These are phyloP conservation scores for Fusarium napiforme DNA, from an alignment of 2,329 filamentous ascomycete species.

Conservation along the genomic window DNA sequence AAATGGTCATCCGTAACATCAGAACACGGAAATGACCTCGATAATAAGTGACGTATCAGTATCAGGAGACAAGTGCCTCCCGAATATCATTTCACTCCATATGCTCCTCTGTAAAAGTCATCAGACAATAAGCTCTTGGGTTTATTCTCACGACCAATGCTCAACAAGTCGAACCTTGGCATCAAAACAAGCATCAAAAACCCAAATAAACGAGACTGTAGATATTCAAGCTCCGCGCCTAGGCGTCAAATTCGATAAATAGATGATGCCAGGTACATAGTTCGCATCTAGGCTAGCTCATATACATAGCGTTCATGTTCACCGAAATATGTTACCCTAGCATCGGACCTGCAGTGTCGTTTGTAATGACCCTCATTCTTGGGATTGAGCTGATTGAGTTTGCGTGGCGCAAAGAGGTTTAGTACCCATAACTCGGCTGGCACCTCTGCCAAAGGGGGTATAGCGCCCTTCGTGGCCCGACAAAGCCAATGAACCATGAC, in stretches of 20 bases:
- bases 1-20: background rate
- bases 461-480: background rate
- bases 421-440: background rate
- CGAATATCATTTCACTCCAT: background rate
- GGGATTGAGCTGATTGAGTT: background rate
- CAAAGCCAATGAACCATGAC: background rate
- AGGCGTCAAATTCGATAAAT: too few species aligned
- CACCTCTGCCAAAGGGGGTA: background rate
- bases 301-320: background rate
- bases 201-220: too few species aligned
- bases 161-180: background rate
- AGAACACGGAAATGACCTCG: background rate
- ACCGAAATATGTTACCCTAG: background rate
- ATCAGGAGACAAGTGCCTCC: fast-evolving
- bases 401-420: background rate
- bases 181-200: too few species aligned
- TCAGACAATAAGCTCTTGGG: background rate
- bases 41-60: fast-evolving
- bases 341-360: background rate
- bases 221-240: too few species aligned
- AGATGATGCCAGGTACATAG: background rate
- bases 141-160: fast-evolving
- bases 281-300: background rate
- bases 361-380: background rate
- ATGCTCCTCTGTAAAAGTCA: background rate